phyloP scores from a whole-genome alignment of 2,329 filamentous ascomycete species.

The Monosporascus sp. region DNA sequence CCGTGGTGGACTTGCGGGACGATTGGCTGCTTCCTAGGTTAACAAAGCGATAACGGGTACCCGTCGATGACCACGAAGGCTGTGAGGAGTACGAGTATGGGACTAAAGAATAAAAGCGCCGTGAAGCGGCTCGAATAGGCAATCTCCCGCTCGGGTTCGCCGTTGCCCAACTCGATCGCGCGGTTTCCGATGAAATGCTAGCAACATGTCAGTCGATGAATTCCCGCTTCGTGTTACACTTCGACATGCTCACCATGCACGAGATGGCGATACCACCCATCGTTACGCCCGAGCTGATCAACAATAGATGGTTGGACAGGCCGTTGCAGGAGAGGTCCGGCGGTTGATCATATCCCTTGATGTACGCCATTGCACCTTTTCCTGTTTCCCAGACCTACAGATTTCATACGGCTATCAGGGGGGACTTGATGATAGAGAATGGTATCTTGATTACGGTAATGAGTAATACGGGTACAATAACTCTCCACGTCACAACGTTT shows the following conservation, averaged over 20 bases:
- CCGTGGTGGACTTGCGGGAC: slow-evolving; percentile 61
- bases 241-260: slow-evolving; percentile 51
- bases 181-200: slow-evolving; percentile 80
- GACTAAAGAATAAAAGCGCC: slow-evolving; percentile 72
- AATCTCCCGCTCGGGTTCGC: slow-evolving; percentile 60
- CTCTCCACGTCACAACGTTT: no score
- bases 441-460: no score
- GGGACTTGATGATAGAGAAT: no score
- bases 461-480: no score
- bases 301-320: slow-evolving; percentile 61
- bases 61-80: slow-evolving; percentile 67
- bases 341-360: slow-evolving; percentile 79
- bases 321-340: slow-evolving; percentile 64
- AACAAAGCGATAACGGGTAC: slow-evolving; percentile 61
- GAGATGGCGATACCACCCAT: slow-evolving; percentile 73
- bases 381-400: no score
- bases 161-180: slow-evolving; percentile 65
- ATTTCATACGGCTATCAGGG: no score
- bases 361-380: slow-evolving; percentile 23
- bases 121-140: slow-evolving; percentile 69
- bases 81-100: slow-evolving; percentile 66
- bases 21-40: slow-evolving; percentile 36
- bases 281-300: slow-evolving; percentile 58
- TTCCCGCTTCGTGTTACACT: neutral
- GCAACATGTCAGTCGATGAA: slow-evolving; percentile 37